Percentiles rank a stretch among this genome's conserved stretches.
phyloP scores from a whole-genome alignment of 768 basidiomycete species.

The Lactarius indigo region DNA sequence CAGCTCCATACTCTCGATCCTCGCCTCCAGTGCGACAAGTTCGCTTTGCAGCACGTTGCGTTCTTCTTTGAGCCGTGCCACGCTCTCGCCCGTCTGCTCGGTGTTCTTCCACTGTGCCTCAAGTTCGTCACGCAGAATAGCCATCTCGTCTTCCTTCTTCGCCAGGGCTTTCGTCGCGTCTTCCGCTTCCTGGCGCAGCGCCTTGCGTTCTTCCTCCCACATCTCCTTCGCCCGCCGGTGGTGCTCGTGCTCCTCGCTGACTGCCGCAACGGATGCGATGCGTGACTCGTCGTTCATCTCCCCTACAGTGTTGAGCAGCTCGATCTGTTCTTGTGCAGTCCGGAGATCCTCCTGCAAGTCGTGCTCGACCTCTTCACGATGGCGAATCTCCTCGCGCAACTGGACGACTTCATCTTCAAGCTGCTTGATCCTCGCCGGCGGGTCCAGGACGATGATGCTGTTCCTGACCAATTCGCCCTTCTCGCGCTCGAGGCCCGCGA shows the following conservation, averaged over 20 bases:
- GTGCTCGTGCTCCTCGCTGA: constrained; percentile 37
- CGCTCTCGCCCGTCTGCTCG: constrained; percentile 50
- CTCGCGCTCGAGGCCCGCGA: constrained; percentile 71
- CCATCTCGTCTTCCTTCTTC: constrained; percentile 32
- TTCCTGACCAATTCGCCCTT: constrained; percentile 41
- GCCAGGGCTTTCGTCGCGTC: constrained; percentile 38
- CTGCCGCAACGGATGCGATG: constrained; percentile 31
- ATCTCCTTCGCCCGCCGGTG: constrained; percentile 41
- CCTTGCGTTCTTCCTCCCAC: constrained; percentile 50
- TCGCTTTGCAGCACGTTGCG: constrained; percentile 31
- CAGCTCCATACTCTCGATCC: constrained; percentile 42
- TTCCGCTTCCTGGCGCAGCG: constrained; percentile 39
- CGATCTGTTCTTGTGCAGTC: constrained; percentile 59
- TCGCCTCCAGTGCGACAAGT: constrained; percentile 28
- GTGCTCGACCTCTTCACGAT: constrained; percentile 50
- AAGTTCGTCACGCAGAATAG: constrained; percentile 54
- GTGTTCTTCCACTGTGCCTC: constrained; percentile 71
- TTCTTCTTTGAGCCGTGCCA: constrained; percentile 37
- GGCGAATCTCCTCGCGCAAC: constrained; percentile 44
- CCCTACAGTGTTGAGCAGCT: constrained; percentile 41
- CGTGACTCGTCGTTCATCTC: constrained; percentile 39
- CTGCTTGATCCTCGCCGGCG: constrained; percentile 30
- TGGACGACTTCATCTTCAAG: constrained; percentile 46
- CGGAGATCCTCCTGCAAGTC: constrained; percentile 51
- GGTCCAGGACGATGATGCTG: constrained; percentile 14